Base-by-base conservation (phyloP, 106 monocot genomes). In the Allium fistulosum region DNA sequence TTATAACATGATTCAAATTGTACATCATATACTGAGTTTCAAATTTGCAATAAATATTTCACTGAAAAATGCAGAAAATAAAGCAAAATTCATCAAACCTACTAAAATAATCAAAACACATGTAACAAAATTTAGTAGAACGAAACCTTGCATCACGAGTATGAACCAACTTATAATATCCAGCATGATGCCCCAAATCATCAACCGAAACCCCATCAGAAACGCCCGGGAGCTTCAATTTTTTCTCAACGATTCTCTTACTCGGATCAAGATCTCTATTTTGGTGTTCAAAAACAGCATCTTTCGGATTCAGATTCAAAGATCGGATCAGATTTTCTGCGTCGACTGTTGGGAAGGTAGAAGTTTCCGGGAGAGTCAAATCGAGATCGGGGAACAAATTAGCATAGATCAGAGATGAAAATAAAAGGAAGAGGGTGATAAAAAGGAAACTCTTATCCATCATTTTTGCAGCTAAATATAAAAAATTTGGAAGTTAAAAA, bases 101-200 rank as follows among this genome's bases (percentile, higher is more conserved):
- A 2, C 37, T 37, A 5, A 37, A 37, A 37, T 37, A 37, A 37
- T 37, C 2, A 37, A 37, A 37, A 37, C 37, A 37, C 4, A 37
- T 5, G 37, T 37, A 37, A 37, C 37, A 37, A 37, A 37, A 37
- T 37, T 37, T 4, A 37, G 37, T 37, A 37, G 37, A 37, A 37
- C 37, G 4, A 37, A 1, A 96, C 95, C 81, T 88, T 53, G 95
- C 83, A 57, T 75, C 91, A 28, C 88, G 26, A 27, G 95, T 73
- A 55, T 96, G 85, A 10, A 85, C 70, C 69, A 96, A 81, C 4
- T 64, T 68, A 71, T 91, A 96, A 61, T 91, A 96, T 0, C 95
- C 95, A 11, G 95, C 91, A 69, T 91, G 85, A 61, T 95, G 94
- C 17, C 88, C 85, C 26, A 95, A 81, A 15, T 84, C 82, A 17